Base-by-base conservation (phyloP, 2,329 filamentous ascomycete genomes). In the Stagonosporopsis vannaccii region DNA sequence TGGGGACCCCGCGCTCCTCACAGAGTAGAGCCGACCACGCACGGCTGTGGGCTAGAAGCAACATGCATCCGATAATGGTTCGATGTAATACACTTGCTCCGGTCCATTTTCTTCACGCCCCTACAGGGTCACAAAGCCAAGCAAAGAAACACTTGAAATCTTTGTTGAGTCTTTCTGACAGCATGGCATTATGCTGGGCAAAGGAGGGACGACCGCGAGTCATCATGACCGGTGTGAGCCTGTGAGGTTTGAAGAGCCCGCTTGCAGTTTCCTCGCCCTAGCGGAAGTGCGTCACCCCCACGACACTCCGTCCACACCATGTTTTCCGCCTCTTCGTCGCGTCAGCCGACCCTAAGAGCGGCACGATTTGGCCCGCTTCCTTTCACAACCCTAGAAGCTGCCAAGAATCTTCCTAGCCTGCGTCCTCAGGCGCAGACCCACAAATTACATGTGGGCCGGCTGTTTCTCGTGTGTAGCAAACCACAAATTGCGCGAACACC, bases 141-240 rank as follows among this genome's bases (percentile, higher is more conserved):
- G 53, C 23, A 37, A 23, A 28, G 19, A 25, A 47, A 15, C 15
- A 43, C 53, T 51, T 56, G n/a, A 42, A 42, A 22, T 17, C 7
- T 25, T 28, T 32, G 36, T 51, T 51, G 47, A 51, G 42, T 37
- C 26, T 47, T 50, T 46, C n/a, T 33, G 30, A 46, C 41, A 56
- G 23, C 47, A 51, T 23, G 36, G 53, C 23, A 51, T 42, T 30
- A 22, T 30, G 36, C 52, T 41, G 33, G 46, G 46, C 52, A 51
- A 36, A 35, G 11, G 8, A 20, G 13, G 2, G 22, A 40, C 9
- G 25, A n/a, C 35, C 22, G 35, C 54, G 48, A 58, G 55, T 58
- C 55, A 58, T 45, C 55, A n/a, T 13, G 19, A 44, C 55, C 55
- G 55, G 55, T 57, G 37, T 51, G 44, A 2, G 20, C 47, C 39